These are phyloP conservation scores for Beauveria asiatica DNA, from an alignment of 2,329 filamentous ascomycete species.

Conservation along the genomic window DNA sequence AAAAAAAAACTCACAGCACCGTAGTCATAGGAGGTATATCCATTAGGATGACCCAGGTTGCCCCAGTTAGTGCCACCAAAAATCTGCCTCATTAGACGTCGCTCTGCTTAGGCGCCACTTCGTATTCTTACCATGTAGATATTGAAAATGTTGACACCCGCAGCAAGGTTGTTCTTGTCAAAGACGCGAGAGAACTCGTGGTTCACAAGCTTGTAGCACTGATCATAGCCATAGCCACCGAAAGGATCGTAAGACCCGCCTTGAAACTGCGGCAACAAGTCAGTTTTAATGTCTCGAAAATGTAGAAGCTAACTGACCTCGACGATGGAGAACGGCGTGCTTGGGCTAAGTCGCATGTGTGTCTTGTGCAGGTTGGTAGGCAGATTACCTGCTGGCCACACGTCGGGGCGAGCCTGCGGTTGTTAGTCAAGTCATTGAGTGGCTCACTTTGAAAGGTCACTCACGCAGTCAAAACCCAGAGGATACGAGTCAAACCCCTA, in stretches of 20 bases:
- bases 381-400: conserved; percentile 21
- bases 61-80: conserved; percentile 81
- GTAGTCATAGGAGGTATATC: conserved; percentile 52
- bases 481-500: conserved; percentile 57
- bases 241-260: conserved; percentile 66
- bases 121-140: conserved; percentile 57
- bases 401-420: conserved; percentile 38
- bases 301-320: conserved; percentile 32
- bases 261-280: conserved; percentile 45
- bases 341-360: conserved; percentile 54
- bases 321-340: conserved; percentile 55
- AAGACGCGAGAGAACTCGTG: conserved; percentile 71
- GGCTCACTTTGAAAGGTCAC: neutral
- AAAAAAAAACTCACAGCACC: conserved; percentile 29
- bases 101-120: neutral
- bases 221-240: conserved; percentile 61
- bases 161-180: conserved; percentile 66
- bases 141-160: conserved; percentile 59
- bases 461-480: conserved; percentile 44
- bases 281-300: neutral
- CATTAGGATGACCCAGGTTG: conserved; percentile 62
- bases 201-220: conserved; percentile 58
- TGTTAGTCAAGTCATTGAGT: neutral
- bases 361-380: conserved; percentile 40
- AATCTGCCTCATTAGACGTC: conserved; percentile 29